Conservation (phyloP, 495 filamentous ascomycete species). For the Hyaloscypha finlandica region DNA sequence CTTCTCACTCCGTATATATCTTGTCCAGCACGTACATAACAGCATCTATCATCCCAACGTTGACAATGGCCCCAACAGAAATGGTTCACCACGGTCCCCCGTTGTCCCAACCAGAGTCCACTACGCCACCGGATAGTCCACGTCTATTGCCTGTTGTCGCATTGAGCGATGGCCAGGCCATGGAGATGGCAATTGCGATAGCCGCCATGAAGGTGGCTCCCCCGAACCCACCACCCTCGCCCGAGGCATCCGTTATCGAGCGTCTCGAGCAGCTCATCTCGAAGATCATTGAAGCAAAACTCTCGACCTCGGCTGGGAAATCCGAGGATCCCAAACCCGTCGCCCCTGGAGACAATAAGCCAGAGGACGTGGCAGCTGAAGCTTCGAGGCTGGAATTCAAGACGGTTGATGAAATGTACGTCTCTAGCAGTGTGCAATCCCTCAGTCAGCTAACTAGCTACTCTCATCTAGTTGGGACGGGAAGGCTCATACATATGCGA, state of each 20-base stretch:
- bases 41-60: constrained; percentile 3
- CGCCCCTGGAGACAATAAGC: background rate
- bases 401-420: constrained; percentile 70
- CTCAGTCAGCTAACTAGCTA: background rate
- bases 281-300: constrained; percentile 17
- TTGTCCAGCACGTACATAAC: background rate
- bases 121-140: constrained; percentile 22
- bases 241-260: constrained; percentile 13
- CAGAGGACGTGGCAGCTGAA: background rate
- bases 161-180: constrained; percentile 19
- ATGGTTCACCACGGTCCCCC: constrained; percentile 19
- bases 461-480: constrained; percentile 42
- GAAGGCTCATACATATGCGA: constrained; percentile 73
- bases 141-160: constrained; percentile 13
- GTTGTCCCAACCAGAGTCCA: constrained; percentile 10
- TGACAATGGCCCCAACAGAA: constrained; percentile 23
- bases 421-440: background rate
- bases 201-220: background rate
- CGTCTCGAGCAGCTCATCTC: constrained; percentile 21
- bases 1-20: constrained; percentile 20
- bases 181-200: constrained; percentile 19
- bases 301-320: background rate
- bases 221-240: constrained; percentile 7
- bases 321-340: constrained; percentile 7
- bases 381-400: constrained; percentile 63